Percentiles rank a stretch among this genome's conserved stretches.
Conservation (phyloP, 352 stramenopile genomes). For the Elongisporangium anandrum region DNA sequence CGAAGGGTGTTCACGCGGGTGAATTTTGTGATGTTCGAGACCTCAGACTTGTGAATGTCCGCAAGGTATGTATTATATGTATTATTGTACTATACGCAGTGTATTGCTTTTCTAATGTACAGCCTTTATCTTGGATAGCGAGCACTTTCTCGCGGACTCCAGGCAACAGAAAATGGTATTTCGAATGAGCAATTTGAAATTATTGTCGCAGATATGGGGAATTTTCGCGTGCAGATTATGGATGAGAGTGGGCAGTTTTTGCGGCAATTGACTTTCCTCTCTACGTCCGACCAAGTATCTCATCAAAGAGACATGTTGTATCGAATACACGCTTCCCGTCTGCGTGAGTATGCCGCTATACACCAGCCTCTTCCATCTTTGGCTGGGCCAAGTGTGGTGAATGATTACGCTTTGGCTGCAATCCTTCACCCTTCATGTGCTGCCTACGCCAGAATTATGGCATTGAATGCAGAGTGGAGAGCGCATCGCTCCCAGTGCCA, state of each 20-base stretch:
- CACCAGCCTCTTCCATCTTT: slow-evolving; percentile 12
- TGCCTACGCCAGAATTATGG: slow-evolving; percentile 31
- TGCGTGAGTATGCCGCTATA: slow-evolving; percentile 28
- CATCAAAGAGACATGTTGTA: slow-evolving; percentile 36
- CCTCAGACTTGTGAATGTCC: slow-evolving; percentile 49
- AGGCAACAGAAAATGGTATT: slow-evolving; percentile 22
- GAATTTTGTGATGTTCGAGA: slow-evolving; percentile 52
- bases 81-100: not conserved
- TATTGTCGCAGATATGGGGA: slow-evolving; percentile 57
- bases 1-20: slow-evolving; percentile 23
- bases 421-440: slow-evolving; percentile 35
- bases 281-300: slow-evolving; percentile 28
- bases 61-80: slow-evolving; percentile 40
- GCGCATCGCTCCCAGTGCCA: slow-evolving; percentile 32
- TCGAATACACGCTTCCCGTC: slow-evolving; percentile 15
- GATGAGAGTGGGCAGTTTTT: slow-evolving; percentile 50
- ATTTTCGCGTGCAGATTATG: slow-evolving; percentile 69
- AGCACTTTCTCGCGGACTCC: slow-evolving; percentile 32
- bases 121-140: slow-evolving; percentile 17
- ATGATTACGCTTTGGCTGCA: slow-evolving; percentile 28
- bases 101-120: not conserved
- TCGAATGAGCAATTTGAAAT: slow-evolving; percentile 70
- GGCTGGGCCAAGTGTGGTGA: slow-evolving; percentile 17
- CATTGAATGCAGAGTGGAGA: slow-evolving; percentile 21
- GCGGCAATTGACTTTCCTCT: slow-evolving; percentile 45